Conservation (phyloP, 208 protist species). For the Trypanosoma lewisi region DNA sequence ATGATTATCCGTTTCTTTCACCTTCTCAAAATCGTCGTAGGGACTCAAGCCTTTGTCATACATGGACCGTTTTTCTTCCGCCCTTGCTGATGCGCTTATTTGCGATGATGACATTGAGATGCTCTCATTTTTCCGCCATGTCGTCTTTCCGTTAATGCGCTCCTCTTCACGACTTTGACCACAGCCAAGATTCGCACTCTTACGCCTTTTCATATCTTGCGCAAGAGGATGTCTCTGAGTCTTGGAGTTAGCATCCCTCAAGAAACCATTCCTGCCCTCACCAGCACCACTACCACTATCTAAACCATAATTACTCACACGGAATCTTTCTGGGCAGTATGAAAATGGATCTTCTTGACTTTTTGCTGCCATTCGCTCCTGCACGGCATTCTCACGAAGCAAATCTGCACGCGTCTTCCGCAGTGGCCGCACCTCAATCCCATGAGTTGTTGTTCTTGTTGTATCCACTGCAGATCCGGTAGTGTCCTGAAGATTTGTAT, state of each 20-base stretch:
- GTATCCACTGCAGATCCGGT: not conserved
- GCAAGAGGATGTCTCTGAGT: not conserved
- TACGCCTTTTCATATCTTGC: constrained; percentile 16
- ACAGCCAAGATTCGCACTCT: not conserved
- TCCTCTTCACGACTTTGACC: not conserved
- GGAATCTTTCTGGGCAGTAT: constrained; percentile 55
- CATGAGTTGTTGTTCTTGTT: not conserved
- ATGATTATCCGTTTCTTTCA: not conserved
- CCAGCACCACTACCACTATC: not conserved
- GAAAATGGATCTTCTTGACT: constrained; percentile 43
- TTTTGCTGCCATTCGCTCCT: constrained; percentile 47
- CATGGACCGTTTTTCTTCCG: not conserved
- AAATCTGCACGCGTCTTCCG: constrained; percentile 55
- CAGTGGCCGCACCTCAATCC: not conserved
- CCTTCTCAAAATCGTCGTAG: not conserved
- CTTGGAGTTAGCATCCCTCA: not conserved
- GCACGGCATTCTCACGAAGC: constrained; percentile 61
- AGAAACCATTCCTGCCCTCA: not conserved
- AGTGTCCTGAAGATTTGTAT: not conserved
- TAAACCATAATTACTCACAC: constrained; percentile 12
- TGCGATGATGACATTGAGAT: not conserved
- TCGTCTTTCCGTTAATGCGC: constrained; percentile 10
- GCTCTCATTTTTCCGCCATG: constrained; percentile 5
- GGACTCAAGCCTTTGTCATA: constrained; percentile 20
- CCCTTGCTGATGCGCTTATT: not conserved